These are phyloP conservation scores for Pythium brachiatum DNA, from an alignment of 352 stramenopile genomes.

Conservation along the genomic window DNA sequence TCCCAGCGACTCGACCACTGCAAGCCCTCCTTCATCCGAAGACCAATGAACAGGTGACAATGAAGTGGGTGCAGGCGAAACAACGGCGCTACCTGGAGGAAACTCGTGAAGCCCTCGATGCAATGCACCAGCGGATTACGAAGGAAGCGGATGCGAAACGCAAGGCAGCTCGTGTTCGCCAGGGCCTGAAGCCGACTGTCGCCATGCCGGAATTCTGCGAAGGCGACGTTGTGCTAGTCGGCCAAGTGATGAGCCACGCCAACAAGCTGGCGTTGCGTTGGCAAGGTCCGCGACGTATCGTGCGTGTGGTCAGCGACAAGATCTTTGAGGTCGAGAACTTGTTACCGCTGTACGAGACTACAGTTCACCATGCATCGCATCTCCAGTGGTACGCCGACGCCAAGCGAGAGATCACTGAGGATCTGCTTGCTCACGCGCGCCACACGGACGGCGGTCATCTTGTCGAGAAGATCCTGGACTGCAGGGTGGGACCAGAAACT, in stretches of 20 bases:
- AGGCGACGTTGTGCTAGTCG: too few species aligned
- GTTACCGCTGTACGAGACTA: neutral
- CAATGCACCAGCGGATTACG: conserved; percentile 11
- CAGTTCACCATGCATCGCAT: conserved; percentile 15
- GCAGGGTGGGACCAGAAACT: neutral
- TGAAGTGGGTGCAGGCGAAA: conserved; percentile 3
- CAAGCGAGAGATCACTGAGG: conserved; percentile 6
- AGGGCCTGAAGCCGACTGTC: neutral
- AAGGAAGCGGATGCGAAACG: neutral
- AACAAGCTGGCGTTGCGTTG: too few species aligned
- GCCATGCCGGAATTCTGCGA: neutral
- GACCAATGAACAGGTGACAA: neutral
- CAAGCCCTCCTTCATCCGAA: conserved; percentile 3
- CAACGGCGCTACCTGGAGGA: conserved; percentile 1
- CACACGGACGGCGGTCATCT: conserved; percentile 22
- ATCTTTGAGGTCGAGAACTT: conserved; percentile 22
- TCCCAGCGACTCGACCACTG: conserved; percentile 13
- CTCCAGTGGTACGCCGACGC: conserved; percentile 20
- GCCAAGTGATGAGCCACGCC: too few species aligned
- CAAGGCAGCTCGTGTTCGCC: neutral
- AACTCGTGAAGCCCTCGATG: neutral
- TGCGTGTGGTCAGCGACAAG: neutral
- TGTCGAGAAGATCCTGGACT: conserved; percentile 14
- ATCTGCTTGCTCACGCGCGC: conserved; percentile 6
- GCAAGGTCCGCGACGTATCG: too few species aligned